A percentile compares a stretch with the other conserved stretches of the same genome.
These are phyloP conservation scores for Colletotrichum tropicale DNA, from an alignment of 2,329 filamentous ascomycete genomes.

Conservation along the genomic window DNA sequence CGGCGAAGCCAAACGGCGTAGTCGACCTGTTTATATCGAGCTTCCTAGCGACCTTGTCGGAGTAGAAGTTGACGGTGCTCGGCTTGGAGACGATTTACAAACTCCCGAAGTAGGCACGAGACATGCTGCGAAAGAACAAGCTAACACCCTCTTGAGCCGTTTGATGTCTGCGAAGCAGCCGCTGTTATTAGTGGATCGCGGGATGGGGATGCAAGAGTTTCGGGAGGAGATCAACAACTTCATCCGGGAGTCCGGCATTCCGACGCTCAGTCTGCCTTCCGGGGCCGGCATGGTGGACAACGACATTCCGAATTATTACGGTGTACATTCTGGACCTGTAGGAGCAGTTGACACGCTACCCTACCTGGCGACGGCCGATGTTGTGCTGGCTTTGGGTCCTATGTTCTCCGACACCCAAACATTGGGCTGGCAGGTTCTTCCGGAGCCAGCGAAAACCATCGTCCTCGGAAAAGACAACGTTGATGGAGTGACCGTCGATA, in stretches of 20 bases:
- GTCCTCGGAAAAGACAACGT: background rate
- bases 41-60: slow-evolving; percentile 57
- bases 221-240: background rate
- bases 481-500: background rate
- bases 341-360: background rate
- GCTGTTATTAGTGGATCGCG: background rate
- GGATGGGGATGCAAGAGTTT: background rate
- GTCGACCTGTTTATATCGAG: slow-evolving; percentile 60
- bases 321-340: background rate
- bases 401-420: background rate
- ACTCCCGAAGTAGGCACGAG: background rate
- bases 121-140: background rate
- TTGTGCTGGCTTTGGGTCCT: background rate
- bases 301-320: background rate
- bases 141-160: background rate
- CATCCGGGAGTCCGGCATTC: background rate
- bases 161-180: background rate
- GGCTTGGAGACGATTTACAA: background rate
- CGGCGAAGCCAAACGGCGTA: slow-evolving; percentile 52
- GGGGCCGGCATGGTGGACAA: background rate
- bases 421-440: background rate
- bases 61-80: slow-evolving; percentile 17
- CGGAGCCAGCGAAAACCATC: background rate
- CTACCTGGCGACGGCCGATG: background rate
- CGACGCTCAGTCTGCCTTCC: background rate